phyloP scores from a whole-genome alignment of 1,284 basidiomycete species.

The Trichosporon sp. region DNA sequence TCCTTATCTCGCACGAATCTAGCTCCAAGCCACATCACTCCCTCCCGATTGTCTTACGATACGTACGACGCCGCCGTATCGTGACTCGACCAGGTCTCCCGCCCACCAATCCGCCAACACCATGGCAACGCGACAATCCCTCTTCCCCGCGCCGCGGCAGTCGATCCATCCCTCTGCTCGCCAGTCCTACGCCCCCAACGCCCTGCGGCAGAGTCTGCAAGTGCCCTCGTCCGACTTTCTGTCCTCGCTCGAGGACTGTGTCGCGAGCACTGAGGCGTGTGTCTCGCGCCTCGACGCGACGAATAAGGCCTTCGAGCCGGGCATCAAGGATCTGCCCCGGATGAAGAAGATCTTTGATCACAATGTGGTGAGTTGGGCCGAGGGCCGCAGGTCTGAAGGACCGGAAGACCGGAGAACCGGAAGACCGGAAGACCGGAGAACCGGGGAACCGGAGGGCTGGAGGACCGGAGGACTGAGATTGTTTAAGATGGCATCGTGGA shows the following conservation, averaged over 20 bases:
- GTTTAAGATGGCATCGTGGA: no score
- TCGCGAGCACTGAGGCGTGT: slow-evolving; percentile 49
- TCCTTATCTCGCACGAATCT: not conserved
- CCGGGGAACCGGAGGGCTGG: not conserved
- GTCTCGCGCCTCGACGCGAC: slow-evolving; percentile 11
- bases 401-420: no score
- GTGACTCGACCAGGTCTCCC: no score
- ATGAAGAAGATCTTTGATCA: slow-evolving; percentile 49
- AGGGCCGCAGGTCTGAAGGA: no score
- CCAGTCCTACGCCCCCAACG: slow-evolving; percentile 19
- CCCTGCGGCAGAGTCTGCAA: not conserved
- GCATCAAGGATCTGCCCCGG: slow-evolving; percentile 50
- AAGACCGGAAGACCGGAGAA: no score
- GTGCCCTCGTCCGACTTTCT: slow-evolving; percentile 12
- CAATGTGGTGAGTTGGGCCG: slow-evolving; percentile 44
- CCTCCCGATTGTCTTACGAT: no score
- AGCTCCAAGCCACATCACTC: no score
- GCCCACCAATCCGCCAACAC: not conserved
- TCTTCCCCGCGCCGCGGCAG: slow-evolving; percentile 4
- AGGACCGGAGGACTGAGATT: no score
- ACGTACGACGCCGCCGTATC: no score
- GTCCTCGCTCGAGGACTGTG: slow-evolving; percentile 48
- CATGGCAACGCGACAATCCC: slow-evolving; percentile 4
- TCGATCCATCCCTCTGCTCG: not conserved
- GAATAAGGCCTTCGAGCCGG: slow-evolving; percentile 31